Evolutionary conservation across 495 filamentous ascomycete species (phyloP), one percentile per base, ranked within the genome.

Genomic region (Aspergillus ellipticus): DNA sequence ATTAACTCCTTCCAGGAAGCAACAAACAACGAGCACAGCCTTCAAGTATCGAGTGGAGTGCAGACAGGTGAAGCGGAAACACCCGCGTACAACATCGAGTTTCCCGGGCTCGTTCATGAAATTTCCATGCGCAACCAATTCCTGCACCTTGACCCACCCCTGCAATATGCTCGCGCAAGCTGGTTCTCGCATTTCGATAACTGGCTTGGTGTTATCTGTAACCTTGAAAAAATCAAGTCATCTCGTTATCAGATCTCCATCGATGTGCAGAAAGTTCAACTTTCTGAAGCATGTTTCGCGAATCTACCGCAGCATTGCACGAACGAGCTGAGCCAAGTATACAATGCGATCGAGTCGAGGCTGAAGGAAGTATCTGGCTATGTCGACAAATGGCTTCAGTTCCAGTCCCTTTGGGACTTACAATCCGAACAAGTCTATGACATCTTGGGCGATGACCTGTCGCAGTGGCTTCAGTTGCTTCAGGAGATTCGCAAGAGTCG

Each of bases 331-430:
- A 79, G 83, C 29, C 77, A 85, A 57, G 91, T 95, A 1, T 96
- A 97, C 65, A 77, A 73, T 21, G 84, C 83, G 1, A 79, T 99
- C 16, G 92, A 97, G 65, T 78, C 80, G 33, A 93, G 89, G 70
- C 68, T 97, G 13, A 74, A 79, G 16, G 83, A 85, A 17, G 88
- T 97, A 29, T 81, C 87, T 16, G 74, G 73, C 16, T 99, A 97
- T 66, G 89, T 97, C 10, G 89, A 96, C 64, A 91, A 96, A 72
- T 99, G 94, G 94, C 76, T 97, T 33, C 94, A 96, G 65, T 99
- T 97, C 73, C 94, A 99, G 73, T 96, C 93, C 3, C 81, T 99
- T 19, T 99, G 94, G 94, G 94, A 99, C 74, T 76, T 99, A 53
- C 92, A 95, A 65, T 88, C 91, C 4, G 95, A 97, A 60, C 89